phyloP scores from a whole-genome alignment of 2,329 filamentous ascomycete genomes.

The Neofusicoccum sp. region DNA sequence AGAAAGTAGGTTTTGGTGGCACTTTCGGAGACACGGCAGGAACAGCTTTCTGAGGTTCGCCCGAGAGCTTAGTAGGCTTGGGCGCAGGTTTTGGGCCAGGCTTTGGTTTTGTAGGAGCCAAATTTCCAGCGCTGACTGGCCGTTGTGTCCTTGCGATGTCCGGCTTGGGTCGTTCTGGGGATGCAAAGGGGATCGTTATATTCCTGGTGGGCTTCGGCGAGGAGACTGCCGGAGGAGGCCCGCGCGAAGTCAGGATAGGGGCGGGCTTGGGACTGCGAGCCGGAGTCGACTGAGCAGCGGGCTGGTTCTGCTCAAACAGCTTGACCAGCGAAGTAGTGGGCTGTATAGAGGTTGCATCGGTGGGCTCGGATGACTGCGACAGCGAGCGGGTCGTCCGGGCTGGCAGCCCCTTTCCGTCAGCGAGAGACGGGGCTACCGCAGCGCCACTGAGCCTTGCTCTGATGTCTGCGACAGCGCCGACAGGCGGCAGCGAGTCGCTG shows the following conservation, averaged over 20 bases:
- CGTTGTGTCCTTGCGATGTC: constrained; percentile 12
- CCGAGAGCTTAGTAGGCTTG: constrained; percentile 27
- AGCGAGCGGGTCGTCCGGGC: background rate
- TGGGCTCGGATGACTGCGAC: constrained; percentile 28
- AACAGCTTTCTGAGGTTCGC: constrained; percentile 3
- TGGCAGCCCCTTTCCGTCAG: background rate
- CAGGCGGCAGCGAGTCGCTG: background rate
- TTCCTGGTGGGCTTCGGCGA: constrained; percentile 43
- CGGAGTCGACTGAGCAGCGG: background rate
- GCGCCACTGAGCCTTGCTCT: background rate
- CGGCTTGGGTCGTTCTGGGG: background rate
- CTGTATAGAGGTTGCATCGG: constrained; percentile 59
- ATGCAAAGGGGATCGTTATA: constrained; percentile 1
- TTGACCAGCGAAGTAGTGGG: constrained; percentile 65
- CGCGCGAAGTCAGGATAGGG: constrained; percentile 25
- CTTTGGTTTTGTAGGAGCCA: constrained; percentile 29
- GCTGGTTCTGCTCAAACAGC: constrained; percentile 61
- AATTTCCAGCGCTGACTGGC: constrained; percentile 7
- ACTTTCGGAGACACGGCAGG: background rate
- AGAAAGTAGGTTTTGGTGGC: background rate
- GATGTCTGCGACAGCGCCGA: background rate
- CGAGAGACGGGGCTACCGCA: background rate
- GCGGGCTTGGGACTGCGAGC: constrained; percentile 16
- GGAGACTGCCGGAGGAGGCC: constrained; percentile 34
- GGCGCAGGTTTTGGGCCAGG: constrained; percentile 23